Evolutionary conservation across 2,329 filamentous ascomycete genomes (phyloP), one percentile per base, ranked within the genome.

Genomic region (Verticillium zaregamsianum): DNA sequence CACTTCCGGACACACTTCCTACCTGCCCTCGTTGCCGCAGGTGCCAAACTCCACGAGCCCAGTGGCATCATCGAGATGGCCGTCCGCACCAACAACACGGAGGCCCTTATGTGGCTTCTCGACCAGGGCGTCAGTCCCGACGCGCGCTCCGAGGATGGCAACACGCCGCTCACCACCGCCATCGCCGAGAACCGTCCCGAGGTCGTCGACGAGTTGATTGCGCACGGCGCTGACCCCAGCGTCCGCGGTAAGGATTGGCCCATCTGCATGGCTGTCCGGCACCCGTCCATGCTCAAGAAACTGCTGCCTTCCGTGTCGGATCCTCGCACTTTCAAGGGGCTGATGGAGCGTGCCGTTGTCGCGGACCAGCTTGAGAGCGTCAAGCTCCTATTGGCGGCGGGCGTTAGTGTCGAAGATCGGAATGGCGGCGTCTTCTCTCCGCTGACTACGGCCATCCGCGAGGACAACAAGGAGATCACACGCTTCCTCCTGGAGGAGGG

Each of bases 401-500:
- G 88, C 15, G 84, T 90, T 20, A 87, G 81, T 49, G 86, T 90
- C 60, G 88, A 90, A 71, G 89, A 90, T 74, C 88, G 87, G 74
- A 90, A 89, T 69, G 88, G 87, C 23, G 89, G 89, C 59, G 88
- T 90, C 57, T 91, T 91, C 76, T 89, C 86, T 0, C 86, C 87
- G 0, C 79, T 90, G 4, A 90, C 87, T 0, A 88, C 86, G 0
- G 86, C 86, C 9, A 85, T 90, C 61, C 85, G 87, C 14, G 88
- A 90, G 72, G 77, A 84, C 31, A 80, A 81, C 66, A 83, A 81
- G 55, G 81, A 83, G 0, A 89, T 90, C 61, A 85, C 89, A 49
- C 72, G 72, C 4, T 90, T 80, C 74, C 80, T 90, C 11, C 77
- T 90, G 62, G 80, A 84, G 57, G 82, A 87, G 64, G 86, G 82